Base-by-base conservation (phyloP, 495 filamentous ascomycete species). In the Penicillium desertorum region DNA sequence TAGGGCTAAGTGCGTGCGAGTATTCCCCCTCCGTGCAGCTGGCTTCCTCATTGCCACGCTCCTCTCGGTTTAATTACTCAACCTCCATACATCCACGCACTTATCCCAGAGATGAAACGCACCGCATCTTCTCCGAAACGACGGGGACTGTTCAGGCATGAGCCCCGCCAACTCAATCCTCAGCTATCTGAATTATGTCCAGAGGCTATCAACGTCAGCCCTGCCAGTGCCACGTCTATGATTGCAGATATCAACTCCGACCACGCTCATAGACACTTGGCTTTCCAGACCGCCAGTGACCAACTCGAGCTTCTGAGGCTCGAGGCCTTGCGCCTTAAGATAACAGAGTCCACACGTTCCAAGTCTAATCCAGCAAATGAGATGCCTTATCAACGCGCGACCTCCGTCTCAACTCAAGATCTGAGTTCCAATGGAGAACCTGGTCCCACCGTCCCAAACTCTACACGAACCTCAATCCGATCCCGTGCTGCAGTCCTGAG, bases 281-380 rank as follows among this genome's bases (percentile, higher is more conserved):
- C 9, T 17, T 32, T 20, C 29, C 23, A 12, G 11, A 48, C 1
- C 9, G 2, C 23, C 27, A 2, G 9, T 5, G 45, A 48, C 14
- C 45, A 48, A 48, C 25, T 48, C 10, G n/a, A 49, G 17, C 29
- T 49, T 34, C 25, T 49, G 17, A 19, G 46, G 30, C 30, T 49
- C 1, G 46, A 49, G 19, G 10, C 17, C n/a, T 12, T 22, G 2
- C 46, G 46, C 8, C 27, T 19, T 17, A 34, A 11, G 3, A 16
- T 49, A 17, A 8, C 16, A 11, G 14, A 16, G 34, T 7, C 34
- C 34, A 16, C 5, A 14, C 5, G 4, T 4, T 7, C 34, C 34
- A 37, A 16, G 16, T 14, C 16, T 2, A 7, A 39, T 39, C 16
- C 7, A 39, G 16, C 16, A 17, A 17, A 17, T 39, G n/a, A 39